A percentile compares a stretch with the other conserved stretches of the same genome.
Evolutionary conservation across 2,329 filamentous ascomycete genomes (phyloP).

Genomic region (Chaetomiaceae sp.): DNA sequence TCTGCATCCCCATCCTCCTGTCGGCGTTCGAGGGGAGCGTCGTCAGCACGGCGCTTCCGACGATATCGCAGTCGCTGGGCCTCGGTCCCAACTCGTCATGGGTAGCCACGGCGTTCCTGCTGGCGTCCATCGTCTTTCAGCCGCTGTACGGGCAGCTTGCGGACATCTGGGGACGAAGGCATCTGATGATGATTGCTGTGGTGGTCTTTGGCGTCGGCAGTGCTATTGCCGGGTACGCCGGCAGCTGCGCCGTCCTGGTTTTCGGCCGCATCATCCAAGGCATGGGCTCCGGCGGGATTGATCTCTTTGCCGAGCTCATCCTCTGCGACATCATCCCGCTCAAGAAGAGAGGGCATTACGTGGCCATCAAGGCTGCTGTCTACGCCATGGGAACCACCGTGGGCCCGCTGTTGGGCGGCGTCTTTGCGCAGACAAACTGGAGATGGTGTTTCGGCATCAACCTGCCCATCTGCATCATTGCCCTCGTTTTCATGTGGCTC

Average conservation of each 20-base stretch:
- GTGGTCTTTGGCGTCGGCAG: constrained; percentile 42
- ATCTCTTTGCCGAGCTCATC: constrained; percentile 35
- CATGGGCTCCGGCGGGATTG: constrained; percentile 36
- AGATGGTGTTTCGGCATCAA: constrained; percentile 36
- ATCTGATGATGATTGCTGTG: constrained; percentile 33
- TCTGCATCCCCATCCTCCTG: constrained; percentile 24
- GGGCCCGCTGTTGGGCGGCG: constrained; percentile 29
- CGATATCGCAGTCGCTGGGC: constrained; percentile 18
- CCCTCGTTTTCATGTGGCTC: constrained; percentile 22
- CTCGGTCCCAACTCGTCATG: constrained; percentile 25
- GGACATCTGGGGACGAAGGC: constrained; percentile 43
- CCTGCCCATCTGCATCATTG: constrained; percentile 20
- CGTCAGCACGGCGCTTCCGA: constrained; percentile 23
- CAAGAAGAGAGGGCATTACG: constrained; percentile 38
- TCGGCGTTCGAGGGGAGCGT: constrained; percentile 26
- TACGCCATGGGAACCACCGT: constrained; percentile 31
- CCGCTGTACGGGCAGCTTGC: constrained; percentile 41
- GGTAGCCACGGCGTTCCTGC: constrained; percentile 25
- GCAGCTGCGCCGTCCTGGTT: constrained; percentile 36
- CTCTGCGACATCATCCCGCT: constrained; percentile 45
- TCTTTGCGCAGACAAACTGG: constrained; percentile 30
- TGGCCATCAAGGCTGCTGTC: constrained; percentile 30
- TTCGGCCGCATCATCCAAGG: constrained; percentile 38
- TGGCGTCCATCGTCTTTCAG: constrained; percentile 35
- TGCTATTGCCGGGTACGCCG: constrained; percentile 38